These are phyloP conservation scores for Podila epigama DNA, from an alignment of 192 early-diverging fungal genomes.

Conservation along the genomic window DNA sequence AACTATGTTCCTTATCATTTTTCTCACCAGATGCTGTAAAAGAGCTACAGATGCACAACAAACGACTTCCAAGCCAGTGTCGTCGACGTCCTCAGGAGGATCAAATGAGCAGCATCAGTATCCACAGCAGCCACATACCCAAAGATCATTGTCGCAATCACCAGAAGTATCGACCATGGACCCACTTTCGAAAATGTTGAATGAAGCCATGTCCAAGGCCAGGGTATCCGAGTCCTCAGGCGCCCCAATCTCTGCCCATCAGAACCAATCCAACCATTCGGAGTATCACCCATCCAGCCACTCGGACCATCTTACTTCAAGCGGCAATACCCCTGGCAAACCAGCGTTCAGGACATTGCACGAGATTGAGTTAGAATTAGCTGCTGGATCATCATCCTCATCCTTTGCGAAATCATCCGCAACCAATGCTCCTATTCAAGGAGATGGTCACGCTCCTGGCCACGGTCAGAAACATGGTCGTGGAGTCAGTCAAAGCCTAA, in stretches of 20 bases:
- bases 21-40: conserved; percentile 19
- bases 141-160: not conserved
- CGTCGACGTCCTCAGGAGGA: not conserved
- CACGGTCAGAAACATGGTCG: too few relatives aligned
- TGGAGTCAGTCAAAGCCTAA: too few relatives aligned
- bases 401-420: not conserved
- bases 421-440: too few relatives aligned
- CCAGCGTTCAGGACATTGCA: not conserved
- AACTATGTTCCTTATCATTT: not conserved
- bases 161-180: conserved; percentile 5
- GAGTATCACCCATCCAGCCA: not conserved
- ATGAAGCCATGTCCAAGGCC: conserved; percentile 32
- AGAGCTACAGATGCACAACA: conserved; percentile 23
- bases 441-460: too few relatives aligned
- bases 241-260: not conserved
- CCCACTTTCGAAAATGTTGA: conserved; percentile 34
- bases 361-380: not conserved
- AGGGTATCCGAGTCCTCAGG: conserved; percentile 44
- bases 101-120: not conserved
- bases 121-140: not conserved
- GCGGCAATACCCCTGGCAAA: not conserved
- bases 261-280: not conserved
- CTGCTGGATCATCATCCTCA: not conserved
- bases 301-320: not conserved
- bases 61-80: not conserved